Base-by-base conservation (phyloP, 768 basidiomycete genomes). In the Lactarius deliciosus region DNA sequence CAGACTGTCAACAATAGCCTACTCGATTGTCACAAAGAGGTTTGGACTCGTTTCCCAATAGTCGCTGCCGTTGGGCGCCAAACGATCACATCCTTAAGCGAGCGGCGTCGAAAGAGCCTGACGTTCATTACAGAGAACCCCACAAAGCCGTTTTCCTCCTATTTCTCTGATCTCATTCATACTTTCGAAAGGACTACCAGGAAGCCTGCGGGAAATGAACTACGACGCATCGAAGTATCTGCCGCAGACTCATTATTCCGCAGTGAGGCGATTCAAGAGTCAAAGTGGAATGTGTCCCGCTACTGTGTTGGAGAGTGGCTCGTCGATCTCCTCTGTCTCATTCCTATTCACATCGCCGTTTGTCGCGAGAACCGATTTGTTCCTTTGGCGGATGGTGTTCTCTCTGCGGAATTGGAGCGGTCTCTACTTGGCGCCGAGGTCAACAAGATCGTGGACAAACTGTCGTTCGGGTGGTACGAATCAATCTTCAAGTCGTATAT, bases 401-500 rank as follows among this genome's bases (percentile, higher is more conserved):
- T 75, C 56, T 86, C 85, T 0, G 68, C 80, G 0, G 79, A 80
- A 15, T 72, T 82, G 34, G 86, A 87, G 69, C 79, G 77, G 57
- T 77, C 81, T 0, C 73, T 88, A 28, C 76, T 88, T 5, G 87
- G 86, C 9, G 86, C 86, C 0, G 83, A 85, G 50, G 81, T 87
- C 32, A 79, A 79, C 22, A 79, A 77, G 20, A 84, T 87, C n/a
- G 82, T 85, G 15, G 82, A 87, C 63, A 77, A 66, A 57, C 72
- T 87, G 4, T 80, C 83, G 0, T 80, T 87, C 62, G 85, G 85
- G 1, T 87, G 86, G 86, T 86, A 86, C 32, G 86, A 87, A 66
- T 83, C 83, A 1, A 75, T 87, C 10, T 84, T 87, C 65, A 82
- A 82, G 68, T 86, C 85, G 0, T 87, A 87, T 62, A 82, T 84